Percentiles rank a stretch among this genome's conserved stretches.
Evolutionary conservation across 1,284 basidiomycete species (phyloP).

Genomic region (Rhodotorula sp.): DNA sequence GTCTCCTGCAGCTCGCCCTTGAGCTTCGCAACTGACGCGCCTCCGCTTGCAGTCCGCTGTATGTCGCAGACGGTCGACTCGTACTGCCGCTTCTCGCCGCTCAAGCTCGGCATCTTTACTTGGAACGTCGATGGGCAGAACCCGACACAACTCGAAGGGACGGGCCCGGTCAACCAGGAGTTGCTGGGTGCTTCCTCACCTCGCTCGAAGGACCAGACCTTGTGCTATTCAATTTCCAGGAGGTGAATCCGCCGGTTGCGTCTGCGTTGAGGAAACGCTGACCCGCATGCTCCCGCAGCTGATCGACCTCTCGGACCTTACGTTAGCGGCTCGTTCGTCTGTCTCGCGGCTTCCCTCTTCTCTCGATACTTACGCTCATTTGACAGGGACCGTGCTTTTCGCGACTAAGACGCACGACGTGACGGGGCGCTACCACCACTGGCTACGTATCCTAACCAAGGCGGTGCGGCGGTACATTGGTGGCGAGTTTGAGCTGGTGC

Average conservation of each 20-base stretch:
- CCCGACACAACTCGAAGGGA: constrained; percentile 67
- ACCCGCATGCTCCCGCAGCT: not conserved
- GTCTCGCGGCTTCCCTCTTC: not conserved
- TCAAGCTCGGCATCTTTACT: constrained; percentile 79
- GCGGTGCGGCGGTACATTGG: constrained; percentile 60
- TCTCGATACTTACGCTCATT: not conserved
- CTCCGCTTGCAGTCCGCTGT: not conserved
- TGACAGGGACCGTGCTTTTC: constrained; percentile 70
- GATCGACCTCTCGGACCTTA: constrained; percentile 88
- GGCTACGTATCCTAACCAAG: constrained; percentile 72
- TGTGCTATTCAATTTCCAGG: constrained; percentile 91
- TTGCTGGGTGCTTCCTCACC: constrained; percentile 70
- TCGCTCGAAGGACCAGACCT: constrained; percentile 78
- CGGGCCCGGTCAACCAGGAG: constrained; percentile 62
- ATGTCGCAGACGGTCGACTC: constrained; percentile 50
- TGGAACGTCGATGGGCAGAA: constrained; percentile 91
- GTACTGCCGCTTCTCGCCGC: constrained; percentile 74
- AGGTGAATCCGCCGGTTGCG: constrained; percentile 57
- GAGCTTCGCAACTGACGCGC: no score
- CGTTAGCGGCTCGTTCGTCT: constrained; percentile 73
- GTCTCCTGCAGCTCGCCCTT: not conserved
- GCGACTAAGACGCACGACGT: constrained; percentile 71
- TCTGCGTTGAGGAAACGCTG: not conserved
- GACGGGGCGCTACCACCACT: constrained; percentile 77
- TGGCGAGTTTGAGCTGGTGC: constrained; percentile 67